Evolutionary conservation across 352 stramenopile species (phyloP).

Genomic region (Pythium rhizo-oryzae): DNA sequence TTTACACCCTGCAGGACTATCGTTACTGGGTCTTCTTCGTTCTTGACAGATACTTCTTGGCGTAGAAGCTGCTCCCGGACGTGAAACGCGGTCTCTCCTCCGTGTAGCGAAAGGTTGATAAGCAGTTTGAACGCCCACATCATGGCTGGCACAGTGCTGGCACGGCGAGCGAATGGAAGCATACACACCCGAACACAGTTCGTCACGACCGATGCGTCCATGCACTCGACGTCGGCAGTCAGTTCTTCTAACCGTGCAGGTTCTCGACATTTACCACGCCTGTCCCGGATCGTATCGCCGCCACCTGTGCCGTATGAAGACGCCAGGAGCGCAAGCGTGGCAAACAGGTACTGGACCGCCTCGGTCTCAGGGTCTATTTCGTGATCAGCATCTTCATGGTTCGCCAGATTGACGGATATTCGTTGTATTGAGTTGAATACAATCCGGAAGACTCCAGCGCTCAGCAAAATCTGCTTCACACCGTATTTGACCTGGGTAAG

Average conservation of each 20-base stretch:
- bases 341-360: slow-evolving; percentile 14
- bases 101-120: slow-evolving; percentile 13
- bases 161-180: background rate
- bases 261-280: background rate
- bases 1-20: background rate
- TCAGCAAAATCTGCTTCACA: slow-evolving; percentile 11
- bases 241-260: slow-evolving; percentile 12
- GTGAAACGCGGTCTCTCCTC: background rate
- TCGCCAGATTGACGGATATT: background rate
- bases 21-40: background rate
- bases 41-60: background rate
- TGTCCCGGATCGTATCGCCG: background rate
- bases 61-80: slow-evolving; percentile 16
- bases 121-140: slow-evolving; percentile 20
- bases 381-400: background rate
- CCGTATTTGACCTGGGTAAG: slow-evolving; percentile 17
- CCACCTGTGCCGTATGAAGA: background rate
- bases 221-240: background rate
- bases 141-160: background rate
- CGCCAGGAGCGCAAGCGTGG: slow-evolving; percentile 3
- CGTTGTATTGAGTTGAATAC: background rate
- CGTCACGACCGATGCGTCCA: background rate
- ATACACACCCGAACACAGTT: slow-evolving; percentile 7
- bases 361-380: background rate
- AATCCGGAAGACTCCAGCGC: background rate